Conservation (phyloP, 306 rosid genomes). For the Mimosa bimucronata region DNA sequence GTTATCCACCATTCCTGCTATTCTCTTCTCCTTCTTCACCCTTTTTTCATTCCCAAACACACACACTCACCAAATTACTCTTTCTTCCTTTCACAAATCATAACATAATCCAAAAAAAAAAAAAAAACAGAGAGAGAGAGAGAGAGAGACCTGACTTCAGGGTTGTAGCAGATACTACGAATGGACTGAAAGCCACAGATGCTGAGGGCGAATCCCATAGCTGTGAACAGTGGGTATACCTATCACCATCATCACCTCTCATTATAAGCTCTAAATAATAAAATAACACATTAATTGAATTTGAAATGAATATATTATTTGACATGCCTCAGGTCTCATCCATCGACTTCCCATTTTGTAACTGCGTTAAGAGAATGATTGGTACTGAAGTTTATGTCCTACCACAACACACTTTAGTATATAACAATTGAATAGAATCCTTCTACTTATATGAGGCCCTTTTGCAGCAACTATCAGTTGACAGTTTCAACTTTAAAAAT, state of each 20-base stretch:
- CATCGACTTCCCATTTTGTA: constrained; percentile 51
- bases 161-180: constrained; percentile 79
- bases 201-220: constrained; percentile 79
- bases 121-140: not conserved
- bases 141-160: constrained; percentile 81
- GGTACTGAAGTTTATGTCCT: not conserved
- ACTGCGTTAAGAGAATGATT: not conserved
- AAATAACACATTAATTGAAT: not conserved
- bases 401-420: not conserved
- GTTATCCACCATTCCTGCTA: constrained; percentile 80
- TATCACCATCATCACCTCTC: not conserved
- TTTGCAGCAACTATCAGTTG: not conserved
- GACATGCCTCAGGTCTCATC: constrained; percentile 79
- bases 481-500: not conserved
- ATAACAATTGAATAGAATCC: not conserved
- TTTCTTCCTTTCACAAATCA: not conserved
- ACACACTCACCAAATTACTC: not conserved
- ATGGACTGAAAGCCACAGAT: constrained; percentile 75
- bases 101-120: not conserved
- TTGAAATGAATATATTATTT: constrained; percentile 13
- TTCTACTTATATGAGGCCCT: not conserved
- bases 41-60: constrained; percentile 31
- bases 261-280: not conserved
- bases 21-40: constrained; percentile 62
- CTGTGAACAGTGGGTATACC: constrained; percentile 88